phyloP scores from a whole-genome alignment of 75 land plant species.

The Picea glauca region DNA sequence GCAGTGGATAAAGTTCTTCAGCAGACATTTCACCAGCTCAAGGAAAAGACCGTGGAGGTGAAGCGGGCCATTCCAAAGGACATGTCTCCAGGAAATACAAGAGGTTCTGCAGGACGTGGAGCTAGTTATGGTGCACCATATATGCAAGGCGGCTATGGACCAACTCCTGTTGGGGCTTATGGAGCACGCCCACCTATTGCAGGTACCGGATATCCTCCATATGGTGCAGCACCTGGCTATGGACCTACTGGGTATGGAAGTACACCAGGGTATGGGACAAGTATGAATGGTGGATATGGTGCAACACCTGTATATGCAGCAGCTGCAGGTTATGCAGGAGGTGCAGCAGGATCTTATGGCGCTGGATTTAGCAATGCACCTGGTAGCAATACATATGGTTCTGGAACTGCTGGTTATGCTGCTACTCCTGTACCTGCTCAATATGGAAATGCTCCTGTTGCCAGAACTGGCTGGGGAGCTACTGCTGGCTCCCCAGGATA shows the following conservation, averaged over 20 bases:
- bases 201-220: constrained; percentile 39
- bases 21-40: constrained; percentile 93
- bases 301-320: not conserved
- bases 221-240: constrained; percentile 29
- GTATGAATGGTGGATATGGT: constrained; percentile 8
- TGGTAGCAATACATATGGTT: constrained; percentile 8
- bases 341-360: constrained; percentile 10
- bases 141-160: constrained; percentile 11
- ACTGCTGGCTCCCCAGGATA: constrained; percentile 8
- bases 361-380: constrained; percentile 9
- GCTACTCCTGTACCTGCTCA: constrained; percentile 6
- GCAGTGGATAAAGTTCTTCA: constrained; percentile 80
- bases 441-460: constrained; percentile 10
- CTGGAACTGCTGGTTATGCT: constrained; percentile 8
- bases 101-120: constrained; percentile 14
- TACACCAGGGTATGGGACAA: constrained; percentile 4
- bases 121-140: constrained; percentile 7
- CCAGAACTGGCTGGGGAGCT: constrained; percentile 12
- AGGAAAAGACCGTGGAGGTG: constrained; percentile 97
- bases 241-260: constrained; percentile 17
- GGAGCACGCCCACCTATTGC: constrained; percentile 42
- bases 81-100: constrained; percentile 13
- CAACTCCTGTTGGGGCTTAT: constrained; percentile 47
- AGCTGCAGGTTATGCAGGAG: not conserved
- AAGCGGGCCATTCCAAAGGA: constrained; percentile 96